phyloP scores from a whole-genome alignment of 169 alveolate genomes.

The Plasmodium malariae region DNA sequence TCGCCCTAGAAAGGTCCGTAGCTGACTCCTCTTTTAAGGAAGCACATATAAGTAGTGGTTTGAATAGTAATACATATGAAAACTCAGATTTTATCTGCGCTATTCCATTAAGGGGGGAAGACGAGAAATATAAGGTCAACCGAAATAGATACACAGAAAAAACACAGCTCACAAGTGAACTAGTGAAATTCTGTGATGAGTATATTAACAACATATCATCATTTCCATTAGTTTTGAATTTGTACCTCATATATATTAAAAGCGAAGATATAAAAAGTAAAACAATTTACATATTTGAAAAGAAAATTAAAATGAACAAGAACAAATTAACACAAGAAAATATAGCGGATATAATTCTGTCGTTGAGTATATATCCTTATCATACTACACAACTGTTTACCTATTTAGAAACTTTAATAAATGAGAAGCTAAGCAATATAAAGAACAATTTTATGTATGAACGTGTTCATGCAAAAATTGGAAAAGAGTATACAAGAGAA shows the following conservation, averaged over 20 bases:
- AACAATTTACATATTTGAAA: slow-evolving; percentile 50
- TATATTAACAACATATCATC: slow-evolving; percentile 26
- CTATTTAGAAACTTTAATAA: slow-evolving; percentile 56
- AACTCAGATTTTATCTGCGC: not conserved
- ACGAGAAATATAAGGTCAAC: not conserved
- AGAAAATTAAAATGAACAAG: slow-evolving; percentile 69
- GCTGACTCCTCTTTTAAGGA: not conserved
- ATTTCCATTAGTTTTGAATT: slow-evolving; percentile 29
- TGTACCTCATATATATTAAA: slow-evolving; percentile 58
- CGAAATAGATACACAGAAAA: not conserved
- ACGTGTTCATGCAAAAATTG: too few species aligned
- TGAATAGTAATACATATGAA: not conserved
- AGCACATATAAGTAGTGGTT: not conserved
- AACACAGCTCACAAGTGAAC: slow-evolving; percentile 4
- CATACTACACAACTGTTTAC: slow-evolving; percentile 71
- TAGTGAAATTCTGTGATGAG: slow-evolving; percentile 53
- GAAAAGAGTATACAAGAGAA: not conserved
- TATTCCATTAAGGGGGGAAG: not conserved
- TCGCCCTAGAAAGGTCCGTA: not conserved
- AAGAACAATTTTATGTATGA: too few species aligned
- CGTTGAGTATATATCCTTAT: slow-evolving; percentile 65
- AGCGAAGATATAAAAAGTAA: slow-evolving; percentile 43
- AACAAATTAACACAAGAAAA: slow-evolving; percentile 51
- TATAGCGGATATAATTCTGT: slow-evolving; percentile 53
- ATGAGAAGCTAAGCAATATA: slow-evolving; percentile 28